Percentiles rank a stretch among this genome's conserved stretches.
These are phyloP conservation scores for Dichotomocladium elegans DNA, from an alignment of 371 early-diverging fungal species.

Conservation along the genomic window DNA sequence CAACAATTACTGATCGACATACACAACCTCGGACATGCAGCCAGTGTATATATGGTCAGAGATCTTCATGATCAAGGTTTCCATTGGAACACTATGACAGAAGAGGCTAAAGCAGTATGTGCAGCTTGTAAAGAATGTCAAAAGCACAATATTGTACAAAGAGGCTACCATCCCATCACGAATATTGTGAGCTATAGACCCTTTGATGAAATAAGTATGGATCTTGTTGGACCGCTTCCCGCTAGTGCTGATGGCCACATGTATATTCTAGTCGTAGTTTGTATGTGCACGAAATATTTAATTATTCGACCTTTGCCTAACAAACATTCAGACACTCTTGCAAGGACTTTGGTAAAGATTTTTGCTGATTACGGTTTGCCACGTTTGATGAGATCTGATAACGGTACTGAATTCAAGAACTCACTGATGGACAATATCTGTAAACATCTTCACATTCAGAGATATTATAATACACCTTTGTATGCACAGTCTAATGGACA, in stretches of 20 bases:
- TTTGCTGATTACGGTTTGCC: constrained; percentile 23
- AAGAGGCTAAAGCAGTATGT: not conserved
- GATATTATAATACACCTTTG: no score
- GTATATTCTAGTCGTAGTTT: constrained; percentile 16
- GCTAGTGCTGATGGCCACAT: constrained; percentile 6
- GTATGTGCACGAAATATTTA: constrained; percentile 15
- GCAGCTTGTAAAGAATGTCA: not conserved
- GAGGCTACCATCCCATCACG: not conserved
- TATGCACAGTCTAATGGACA: not conserved
- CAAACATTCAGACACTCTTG: constrained; percentile 13
- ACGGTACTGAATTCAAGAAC: constrained; percentile 21
- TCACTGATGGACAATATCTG: no score
- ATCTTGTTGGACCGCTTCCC: constrained; percentile 19
- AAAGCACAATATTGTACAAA: not conserved
- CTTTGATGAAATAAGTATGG: constrained; percentile 20
- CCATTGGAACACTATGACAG: not conserved
- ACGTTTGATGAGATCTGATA: constrained; percentile 13
- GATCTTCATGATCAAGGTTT: not conserved
- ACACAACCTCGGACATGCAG: not conserved
- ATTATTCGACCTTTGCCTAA: constrained; percentile 12
- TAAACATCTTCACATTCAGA: no score
- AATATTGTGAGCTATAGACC: not conserved
- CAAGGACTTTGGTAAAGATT: constrained; percentile 4
- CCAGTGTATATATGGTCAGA: not conserved
- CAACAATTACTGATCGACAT: not conserved